Evolutionary conservation across 805 yeast genomes (phyloP).

Genomic region (Candida mattraensis): DNA sequence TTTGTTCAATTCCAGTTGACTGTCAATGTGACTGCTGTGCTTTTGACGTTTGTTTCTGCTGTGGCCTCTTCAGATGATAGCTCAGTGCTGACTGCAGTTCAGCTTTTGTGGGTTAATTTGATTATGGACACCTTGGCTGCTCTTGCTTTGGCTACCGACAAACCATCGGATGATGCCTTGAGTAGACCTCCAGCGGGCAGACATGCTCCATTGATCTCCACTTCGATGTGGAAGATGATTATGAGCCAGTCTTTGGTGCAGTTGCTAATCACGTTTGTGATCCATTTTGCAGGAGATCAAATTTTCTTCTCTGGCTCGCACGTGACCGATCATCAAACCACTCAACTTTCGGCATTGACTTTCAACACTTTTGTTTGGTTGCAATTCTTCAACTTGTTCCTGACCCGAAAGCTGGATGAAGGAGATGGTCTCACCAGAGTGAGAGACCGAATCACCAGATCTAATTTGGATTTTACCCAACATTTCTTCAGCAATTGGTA

Average conservation of each 20-base stretch:
- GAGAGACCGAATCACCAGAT: conserved; percentile 55
- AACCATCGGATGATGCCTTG: conserved; percentile 81
- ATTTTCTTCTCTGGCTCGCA: conserved; percentile 48
- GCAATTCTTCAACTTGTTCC: conserved; percentile 91
- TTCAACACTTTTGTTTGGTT: conserved; percentile 98
- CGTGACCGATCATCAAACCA: conserved; percentile 43
- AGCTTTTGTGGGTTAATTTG: conserved; percentile 93
- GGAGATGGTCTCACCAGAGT: conserved; percentile 65
- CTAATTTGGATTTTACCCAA: conserved; percentile 78
- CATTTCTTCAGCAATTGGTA: conserved; percentile 82
- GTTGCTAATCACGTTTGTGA: conserved; percentile 70
- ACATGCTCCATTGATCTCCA: conserved; percentile 72
- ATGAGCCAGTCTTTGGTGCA: conserved; percentile 82
- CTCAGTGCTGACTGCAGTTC: conserved; percentile 95
- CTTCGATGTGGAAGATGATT: conserved; percentile 98
- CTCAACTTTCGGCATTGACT: conserved; percentile 77
- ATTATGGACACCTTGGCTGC: conserved; percentile 99
- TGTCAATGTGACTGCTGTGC: conserved; percentile 95
- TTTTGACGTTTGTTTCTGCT: conserved; percentile 90
- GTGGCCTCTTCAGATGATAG: conserved; percentile 76
- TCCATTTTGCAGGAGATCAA: conserved; percentile 75
- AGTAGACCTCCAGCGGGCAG: conserved; percentile 85
- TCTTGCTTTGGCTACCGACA: conserved; percentile 94
- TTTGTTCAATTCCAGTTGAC: conserved; percentile 96
- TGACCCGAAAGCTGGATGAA: conserved; percentile 87